Evolutionary conservation across 2,329 filamentous ascomycete species (phyloP).

Genomic region (Colletotrichum ledebouriae): DNA sequence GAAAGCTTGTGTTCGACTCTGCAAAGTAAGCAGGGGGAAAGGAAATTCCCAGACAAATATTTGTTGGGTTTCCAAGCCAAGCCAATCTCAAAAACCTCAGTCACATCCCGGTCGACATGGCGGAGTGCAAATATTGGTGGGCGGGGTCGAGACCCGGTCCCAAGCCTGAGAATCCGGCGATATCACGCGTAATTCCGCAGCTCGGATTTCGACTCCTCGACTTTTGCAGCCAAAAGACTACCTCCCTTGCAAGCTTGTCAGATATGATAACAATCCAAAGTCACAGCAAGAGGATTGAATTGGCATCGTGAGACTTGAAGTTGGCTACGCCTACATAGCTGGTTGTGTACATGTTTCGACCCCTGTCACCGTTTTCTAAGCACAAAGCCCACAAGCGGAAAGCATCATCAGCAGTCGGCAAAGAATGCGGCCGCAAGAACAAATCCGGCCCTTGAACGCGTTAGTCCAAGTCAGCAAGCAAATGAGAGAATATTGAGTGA

Average conservation of each 20-base stretch:
- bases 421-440: not conserved
- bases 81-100: constrained; percentile 3
- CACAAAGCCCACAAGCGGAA: not conserved
- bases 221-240: too few relatives aligned
- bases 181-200: not conserved
- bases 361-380: not conserved
- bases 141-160: constrained; percentile 12
- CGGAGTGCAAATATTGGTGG: not conserved
- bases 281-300: too few relatives aligned
- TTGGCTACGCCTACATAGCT: not conserved
- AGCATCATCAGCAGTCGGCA: not conserved
- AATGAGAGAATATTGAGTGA: too few relatives aligned
- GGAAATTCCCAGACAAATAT: constrained; percentile 1
- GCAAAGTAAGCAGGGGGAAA: not conserved
- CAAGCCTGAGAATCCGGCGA: not conserved
- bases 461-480: not conserved
- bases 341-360: not conserved
- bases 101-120: constrained; percentile 6
- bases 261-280: too few relatives aligned
- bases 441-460: too few relatives aligned
- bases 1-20: not conserved
- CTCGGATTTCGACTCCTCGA: not conserved
- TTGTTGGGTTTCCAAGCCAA: constrained; percentile 8
- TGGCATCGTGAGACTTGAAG: too few relatives aligned
- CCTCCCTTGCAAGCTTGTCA: too few relatives aligned